Conservation (phyloP, 2,329 filamentous ascomycete genomes). For the Scleromitrula shiraiana region DNA sequence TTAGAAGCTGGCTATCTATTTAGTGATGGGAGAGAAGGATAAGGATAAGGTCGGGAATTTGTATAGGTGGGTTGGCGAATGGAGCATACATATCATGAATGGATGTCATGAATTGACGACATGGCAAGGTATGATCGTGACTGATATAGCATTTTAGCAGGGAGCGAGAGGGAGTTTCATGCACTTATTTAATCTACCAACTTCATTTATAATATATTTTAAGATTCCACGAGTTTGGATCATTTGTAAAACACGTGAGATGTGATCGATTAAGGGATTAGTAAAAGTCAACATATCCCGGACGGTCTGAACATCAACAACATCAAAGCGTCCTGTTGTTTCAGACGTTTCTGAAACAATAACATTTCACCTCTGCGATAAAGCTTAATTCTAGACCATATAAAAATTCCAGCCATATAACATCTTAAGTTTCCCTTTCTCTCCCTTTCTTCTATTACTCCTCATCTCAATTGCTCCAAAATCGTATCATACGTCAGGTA, state of each 20-base stretch:
- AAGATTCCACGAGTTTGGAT: not conserved
- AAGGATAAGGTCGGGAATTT: constrained; percentile 17
- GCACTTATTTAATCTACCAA: not conserved
- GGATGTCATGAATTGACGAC: not conserved
- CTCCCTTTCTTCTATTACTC: not conserved
- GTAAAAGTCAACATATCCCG: not conserved
- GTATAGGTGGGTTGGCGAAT: not conserved
- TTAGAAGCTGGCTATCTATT: constrained; percentile 86
- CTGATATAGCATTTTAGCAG: not conserved
- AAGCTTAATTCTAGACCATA: not conserved
- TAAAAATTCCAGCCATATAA: too few relatives aligned
- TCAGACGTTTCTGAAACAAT: constrained; percentile 6
- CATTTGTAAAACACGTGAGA: not conserved
- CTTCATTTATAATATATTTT: not conserved
- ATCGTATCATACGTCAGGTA: not conserved
- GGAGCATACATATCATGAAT: not conserved
- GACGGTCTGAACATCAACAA: constrained; percentile 1
- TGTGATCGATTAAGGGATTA: not conserved
- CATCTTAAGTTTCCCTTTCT: not conserved
- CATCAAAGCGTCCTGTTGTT: not conserved
- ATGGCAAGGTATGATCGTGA: not conserved
- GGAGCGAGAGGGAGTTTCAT: not conserved
- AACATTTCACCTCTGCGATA: not conserved
- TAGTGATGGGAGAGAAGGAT: constrained; percentile 54
- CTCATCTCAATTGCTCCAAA: not conserved